Base-by-base conservation (phyloP, 2,329 filamentous ascomycete species). In the Ceratocystiopsis sp. region DNA sequence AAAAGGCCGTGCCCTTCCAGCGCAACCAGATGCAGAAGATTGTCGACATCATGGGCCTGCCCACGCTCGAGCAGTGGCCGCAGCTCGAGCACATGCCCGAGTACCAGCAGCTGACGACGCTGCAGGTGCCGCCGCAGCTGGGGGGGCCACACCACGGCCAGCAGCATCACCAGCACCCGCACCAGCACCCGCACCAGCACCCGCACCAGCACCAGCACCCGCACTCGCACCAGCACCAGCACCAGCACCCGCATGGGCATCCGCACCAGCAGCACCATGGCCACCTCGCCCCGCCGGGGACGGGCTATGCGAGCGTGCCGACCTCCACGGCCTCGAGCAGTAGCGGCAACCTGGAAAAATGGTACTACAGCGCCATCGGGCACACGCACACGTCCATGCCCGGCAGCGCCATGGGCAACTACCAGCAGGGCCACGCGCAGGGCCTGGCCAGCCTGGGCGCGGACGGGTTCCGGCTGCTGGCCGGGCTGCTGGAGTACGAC, bases 1-100 rank as follows among this genome's bases (percentile, higher is more conserved):
- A 98, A 62, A 96, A 96, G 64, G 91, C 84, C 0, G 87, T 96
- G 0, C 91, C 91, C 0, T 98, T 98, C 53, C 91, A 98, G 61
- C 76, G 87, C 14, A 95, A 95, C 54, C 91, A 98, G 63, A 96
- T 98, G 89, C 85, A 91, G 56, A 95, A 94, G 62, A 98, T 98
- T 53, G 84, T 94, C 35, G 91, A 98, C 56, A 86, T 98, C 49
- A 80, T 98, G 66, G 91, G 91, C 29, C 65, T 94, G 50, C 91
- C 91, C 0, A 84, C 75, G 8, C 89, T 89, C 54, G 84, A 93
- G 41, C 75, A 78, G 21, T 98, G 91, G 91, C 84, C 87, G 0
- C 69, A 89, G 25, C 65, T 98, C 2, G 67, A 75, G 1, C 74
- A 79, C 35, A 93, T 94, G 81, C 86, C 85, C 0, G 91, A 98